These are phyloP conservation scores for Tylopilus sp. DNA, from an alignment of 1,284 basidiomycete species.

Conservation along the genomic window DNA sequence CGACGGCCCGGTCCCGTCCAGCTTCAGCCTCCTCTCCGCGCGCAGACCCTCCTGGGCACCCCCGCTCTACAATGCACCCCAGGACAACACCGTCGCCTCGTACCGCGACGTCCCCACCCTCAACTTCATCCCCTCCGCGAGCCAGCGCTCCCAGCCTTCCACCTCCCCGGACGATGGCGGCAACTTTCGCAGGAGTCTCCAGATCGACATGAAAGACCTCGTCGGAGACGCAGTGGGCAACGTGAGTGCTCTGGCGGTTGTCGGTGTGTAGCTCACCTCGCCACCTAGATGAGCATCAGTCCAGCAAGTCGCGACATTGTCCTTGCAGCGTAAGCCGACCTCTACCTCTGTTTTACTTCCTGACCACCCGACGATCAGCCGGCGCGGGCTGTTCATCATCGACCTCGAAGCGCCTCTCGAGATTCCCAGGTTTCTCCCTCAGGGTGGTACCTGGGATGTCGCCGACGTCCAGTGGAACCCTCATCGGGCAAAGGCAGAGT, in stretches of 20 bases:
- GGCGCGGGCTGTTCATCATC: constrained; percentile 96
- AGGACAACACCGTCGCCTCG: constrained; percentile 40
- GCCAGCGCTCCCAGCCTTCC: constrained; percentile 31
- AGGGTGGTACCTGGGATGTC: constrained; percentile 97
- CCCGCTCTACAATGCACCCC: constrained; percentile 39
- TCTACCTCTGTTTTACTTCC: background rate
- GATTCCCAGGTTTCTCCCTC: constrained; percentile 93
- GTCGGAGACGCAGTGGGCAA: constrained; percentile 88
- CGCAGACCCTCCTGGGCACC: constrained; percentile 48
- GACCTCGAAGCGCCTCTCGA: constrained; percentile 91
- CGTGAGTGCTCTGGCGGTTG: constrained; percentile 55
- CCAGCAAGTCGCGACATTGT: constrained; percentile 84
- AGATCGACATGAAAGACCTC: constrained; percentile 82
- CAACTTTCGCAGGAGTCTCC: constrained; percentile 65
- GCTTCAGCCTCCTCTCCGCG: constrained; percentile 45
- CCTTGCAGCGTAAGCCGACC: constrained; percentile 73
- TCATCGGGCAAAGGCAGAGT: constrained; percentile 85
- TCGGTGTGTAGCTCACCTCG: constrained; percentile 9
- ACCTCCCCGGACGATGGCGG: constrained; percentile 65
- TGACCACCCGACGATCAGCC: constrained; percentile 52
- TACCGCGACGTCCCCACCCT: constrained; percentile 44
- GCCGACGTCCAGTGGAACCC: constrained; percentile 99
- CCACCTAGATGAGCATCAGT: constrained; percentile 80
- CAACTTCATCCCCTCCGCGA: constrained; percentile 24
- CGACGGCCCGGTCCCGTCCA: constrained; percentile 38